Evolutionary conservation across 2,329 filamentous ascomycete genomes (phyloP), one percentile per base, ranked within the genome.

Genomic region (Cytospora piceae): DNA sequence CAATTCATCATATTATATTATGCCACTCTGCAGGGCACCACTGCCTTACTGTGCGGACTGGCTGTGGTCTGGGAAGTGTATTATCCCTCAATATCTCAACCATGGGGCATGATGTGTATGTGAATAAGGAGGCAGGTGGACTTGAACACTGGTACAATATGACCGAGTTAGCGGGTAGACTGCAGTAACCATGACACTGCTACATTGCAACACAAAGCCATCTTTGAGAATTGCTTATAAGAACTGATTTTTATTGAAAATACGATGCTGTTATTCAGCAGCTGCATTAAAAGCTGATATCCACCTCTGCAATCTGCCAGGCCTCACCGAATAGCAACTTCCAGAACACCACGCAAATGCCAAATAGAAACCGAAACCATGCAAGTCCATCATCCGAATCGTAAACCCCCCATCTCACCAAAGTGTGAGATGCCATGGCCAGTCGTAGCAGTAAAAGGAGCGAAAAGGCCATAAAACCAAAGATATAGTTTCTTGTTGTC

Each of bases 301-400:
- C 37, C 60, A 56, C 32, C 14, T 39, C 29, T 22, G 49, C 58
- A 61, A 32, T 24, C 31, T 52, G 22, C 4, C 46, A 3, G 27
- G 27, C 27, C 34, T 20, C 12, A 22, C 37, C 46, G n/a, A 39
- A 34, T 51, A 49, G 46, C 46, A 49, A 52, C 61, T 27, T 46
- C 22, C 22, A 22, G 9, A 27, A 11, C 31, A 24, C 39, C 29
- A 22, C 37, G 46, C 37, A 51, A n/a, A 49, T 49, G 46, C 29
- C 12, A 46, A 31, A 52, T 14, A 56, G 9, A 22, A 62, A 27
- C 22, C 8, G 32, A 56, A 6, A 37, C 39, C 61, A 15, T 51
- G 53, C 53, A 57, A 63, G n/a, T 24, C 39, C 31, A 57, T 37
- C 61, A 39, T 57, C 22, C 11, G 46, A 37, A 17, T 39, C 61